Base-by-base conservation (phyloP, 2,329 filamentous ascomycete genomes). In the Trichoderma hamatum region DNA sequence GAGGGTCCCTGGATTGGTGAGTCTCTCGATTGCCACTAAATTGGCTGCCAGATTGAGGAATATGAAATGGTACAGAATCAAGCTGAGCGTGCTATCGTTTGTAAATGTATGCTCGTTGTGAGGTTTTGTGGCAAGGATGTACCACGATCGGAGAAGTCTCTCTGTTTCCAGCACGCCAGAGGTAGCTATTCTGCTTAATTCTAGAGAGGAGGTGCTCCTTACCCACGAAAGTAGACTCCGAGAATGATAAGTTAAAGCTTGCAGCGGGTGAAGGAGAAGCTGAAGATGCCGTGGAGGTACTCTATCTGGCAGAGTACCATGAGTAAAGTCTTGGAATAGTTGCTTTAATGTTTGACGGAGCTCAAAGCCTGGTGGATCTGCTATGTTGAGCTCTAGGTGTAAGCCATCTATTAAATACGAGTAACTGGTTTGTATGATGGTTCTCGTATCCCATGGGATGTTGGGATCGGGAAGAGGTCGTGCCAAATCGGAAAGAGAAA, bases 1-100 rank as follows among this genome's bases (percentile, higher is more conserved):
- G 56, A 87, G 83, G 26, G 80, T 82, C 69, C 91, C 89, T 43
- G 85, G 83, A 19, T 90, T 84, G 3, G 90, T 90, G 11, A 92
- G 81, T 3, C 85, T 83, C 79, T 92, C 90, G 56, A 92, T 87
- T 72, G 89, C 87, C 2, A 86, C 83, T 74, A 92, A 91, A 77
- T 88, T 88, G 19, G 89, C 89, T 32, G 91, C 85, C 10, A 88
- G 85, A 73, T 92, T 92, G 69, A 93, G 83, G 60, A 86, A 89
- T 75, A 92, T 88, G 52, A 92, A 83, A 73, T 93, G 90, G 76
- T 90, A 92, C 70, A 92, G 84, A 54, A 90, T 85, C 52, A 92
- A 78, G 74, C 28, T 30, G 6, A 51, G 32, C 6, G 21, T 43
- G 5, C 21, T 54, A 21, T 69, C 61, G 9, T 46, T 43, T 5